Conservation (phyloP, 805 yeast genomes). For the Brettanomyces bruxellensis region DNA sequence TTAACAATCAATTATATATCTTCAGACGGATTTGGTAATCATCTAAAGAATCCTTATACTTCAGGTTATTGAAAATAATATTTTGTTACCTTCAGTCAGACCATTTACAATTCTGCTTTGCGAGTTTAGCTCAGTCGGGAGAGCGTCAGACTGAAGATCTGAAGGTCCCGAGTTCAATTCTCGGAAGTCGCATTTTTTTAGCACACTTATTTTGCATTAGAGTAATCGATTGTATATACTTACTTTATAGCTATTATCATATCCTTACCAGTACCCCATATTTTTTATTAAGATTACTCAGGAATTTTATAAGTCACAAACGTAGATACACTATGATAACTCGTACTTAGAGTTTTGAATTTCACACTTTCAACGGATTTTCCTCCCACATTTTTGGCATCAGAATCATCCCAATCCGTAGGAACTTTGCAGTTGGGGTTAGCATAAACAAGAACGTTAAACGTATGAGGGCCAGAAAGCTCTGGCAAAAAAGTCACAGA, state of each 20-base stretch:
- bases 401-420: slow-evolving; percentile 74
- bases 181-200: slow-evolving; percentile 4
- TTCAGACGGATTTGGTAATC: no score
- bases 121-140: slow-evolving; percentile 4
- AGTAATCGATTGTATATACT: no score
- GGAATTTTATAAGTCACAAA: slow-evolving; percentile 48
- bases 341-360: slow-evolving; percentile 60
- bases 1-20: no score
- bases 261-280: no score
- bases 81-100: no score
- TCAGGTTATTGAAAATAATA: no score
- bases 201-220: background rate
- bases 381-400: slow-evolving; percentile 39
- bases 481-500: slow-evolving; percentile 80
- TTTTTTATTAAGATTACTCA: slow-evolving; percentile 4
- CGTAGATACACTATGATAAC: slow-evolving; percentile 62
- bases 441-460: slow-evolving; percentile 78
- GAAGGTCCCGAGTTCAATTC: slow-evolving; percentile 6
- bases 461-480: slow-evolving; percentile 55
- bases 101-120: no score
- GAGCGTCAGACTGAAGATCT: slow-evolving; percentile 6
- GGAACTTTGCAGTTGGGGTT: slow-evolving; percentile 63
- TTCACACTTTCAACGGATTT: slow-evolving; percentile 58
- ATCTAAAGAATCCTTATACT: no score
- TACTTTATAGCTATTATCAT: no score